These are phyloP conservation scores for Hypoxylon sp. DNA, from an alignment of 2,329 filamentous ascomycete genomes.

Conservation along the genomic window DNA sequence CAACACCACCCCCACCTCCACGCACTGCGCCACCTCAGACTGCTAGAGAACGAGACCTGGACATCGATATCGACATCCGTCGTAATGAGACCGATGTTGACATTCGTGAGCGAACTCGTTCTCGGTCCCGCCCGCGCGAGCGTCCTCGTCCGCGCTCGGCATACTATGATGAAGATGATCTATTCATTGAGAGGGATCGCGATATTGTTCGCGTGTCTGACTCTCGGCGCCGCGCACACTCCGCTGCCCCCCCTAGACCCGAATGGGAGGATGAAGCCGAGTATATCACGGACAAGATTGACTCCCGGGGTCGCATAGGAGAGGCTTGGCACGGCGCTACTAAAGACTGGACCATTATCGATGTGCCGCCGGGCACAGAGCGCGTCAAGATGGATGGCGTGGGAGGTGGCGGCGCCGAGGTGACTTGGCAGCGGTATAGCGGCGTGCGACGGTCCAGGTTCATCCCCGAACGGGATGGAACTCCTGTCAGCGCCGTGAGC, in stretches of 20 bases:
- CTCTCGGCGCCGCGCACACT: slow-evolving; percentile 66
- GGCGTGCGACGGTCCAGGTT: slow-evolving; percentile 83
- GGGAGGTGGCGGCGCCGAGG: slow-evolving; percentile 81
- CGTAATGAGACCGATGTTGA: slow-evolving; percentile 71
- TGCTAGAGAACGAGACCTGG: slow-evolving; percentile 67
- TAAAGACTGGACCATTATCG: slow-evolving; percentile 84
- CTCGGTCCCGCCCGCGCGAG: slow-evolving; percentile 58
- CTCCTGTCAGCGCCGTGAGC: slow-evolving; percentile 54
- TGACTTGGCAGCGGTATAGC: slow-evolving; percentile 84
- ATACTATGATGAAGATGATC: slow-evolving; percentile 72
- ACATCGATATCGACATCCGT: slow-evolving; percentile 73
- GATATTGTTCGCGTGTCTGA: slow-evolving; percentile 64
- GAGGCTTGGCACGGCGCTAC: slow-evolving; percentile 83
- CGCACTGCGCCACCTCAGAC: slow-evolving; percentile 61
- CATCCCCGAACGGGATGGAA: slow-evolving; percentile 74
- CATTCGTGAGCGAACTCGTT: slow-evolving; percentile 62
- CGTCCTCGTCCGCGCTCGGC: slow-evolving; percentile 60
- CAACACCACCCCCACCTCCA: slow-evolving; percentile 66
- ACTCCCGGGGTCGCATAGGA: slow-evolving; percentile 75
- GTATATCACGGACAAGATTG: slow-evolving; percentile 70
- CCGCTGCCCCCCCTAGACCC: slow-evolving; percentile 63
- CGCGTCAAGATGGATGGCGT: slow-evolving; percentile 85
- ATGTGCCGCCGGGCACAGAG: slow-evolving; percentile 87
- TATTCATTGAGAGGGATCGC: slow-evolving; percentile 73
- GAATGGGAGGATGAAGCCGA: slow-evolving; percentile 76